Conservation (phyloP, 129 eudicot genomes). For the Escallonia herrerae region DNA sequence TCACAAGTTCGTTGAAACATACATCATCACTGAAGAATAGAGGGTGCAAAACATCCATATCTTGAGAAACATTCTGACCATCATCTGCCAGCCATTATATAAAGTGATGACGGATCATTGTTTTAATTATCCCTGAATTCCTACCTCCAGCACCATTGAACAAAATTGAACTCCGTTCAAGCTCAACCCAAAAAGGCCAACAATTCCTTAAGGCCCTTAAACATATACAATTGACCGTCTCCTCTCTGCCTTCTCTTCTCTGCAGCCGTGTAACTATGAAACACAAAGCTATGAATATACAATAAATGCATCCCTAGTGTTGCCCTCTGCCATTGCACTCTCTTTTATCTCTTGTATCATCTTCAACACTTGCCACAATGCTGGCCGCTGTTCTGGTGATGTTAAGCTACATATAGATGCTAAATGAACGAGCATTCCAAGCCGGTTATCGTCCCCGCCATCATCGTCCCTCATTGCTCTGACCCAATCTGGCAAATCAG, state of each 20-base stretch:
- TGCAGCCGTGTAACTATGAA: not conserved
- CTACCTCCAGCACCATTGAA: too few relatives aligned
- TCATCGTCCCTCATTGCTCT: constrained; percentile 76
- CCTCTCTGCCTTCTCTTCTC: constrained; percentile 10
- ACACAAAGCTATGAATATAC: constrained; percentile 28
- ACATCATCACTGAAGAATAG: too few relatives aligned
- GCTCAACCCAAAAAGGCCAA: too few relatives aligned
- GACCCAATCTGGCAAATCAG: constrained; percentile 78
- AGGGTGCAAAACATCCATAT: too few relatives aligned
- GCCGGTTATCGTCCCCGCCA: constrained; percentile 49
- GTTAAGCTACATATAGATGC: constrained; percentile 71
- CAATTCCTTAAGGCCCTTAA: not conserved
- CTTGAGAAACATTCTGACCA: not conserved
- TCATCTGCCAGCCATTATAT: not conserved
- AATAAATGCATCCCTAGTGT: constrained; percentile 19
- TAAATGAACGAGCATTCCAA: constrained; percentile 67
- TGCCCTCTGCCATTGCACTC: constrained; percentile 43
- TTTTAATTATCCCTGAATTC: too few relatives aligned
- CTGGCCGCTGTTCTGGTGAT: constrained; percentile 84
- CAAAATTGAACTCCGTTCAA: too few relatives aligned
- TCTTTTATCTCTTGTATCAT: constrained; percentile 83
- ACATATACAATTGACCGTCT: constrained; percentile 7
- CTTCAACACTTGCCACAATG: constrained; percentile 79
- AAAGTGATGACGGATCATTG: not conserved
- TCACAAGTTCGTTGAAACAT: too few relatives aligned